These are phyloP conservation scores for Verticillium isaacii DNA, from an alignment of 2,329 filamentous ascomycete species.

Conservation along the genomic window DNA sequence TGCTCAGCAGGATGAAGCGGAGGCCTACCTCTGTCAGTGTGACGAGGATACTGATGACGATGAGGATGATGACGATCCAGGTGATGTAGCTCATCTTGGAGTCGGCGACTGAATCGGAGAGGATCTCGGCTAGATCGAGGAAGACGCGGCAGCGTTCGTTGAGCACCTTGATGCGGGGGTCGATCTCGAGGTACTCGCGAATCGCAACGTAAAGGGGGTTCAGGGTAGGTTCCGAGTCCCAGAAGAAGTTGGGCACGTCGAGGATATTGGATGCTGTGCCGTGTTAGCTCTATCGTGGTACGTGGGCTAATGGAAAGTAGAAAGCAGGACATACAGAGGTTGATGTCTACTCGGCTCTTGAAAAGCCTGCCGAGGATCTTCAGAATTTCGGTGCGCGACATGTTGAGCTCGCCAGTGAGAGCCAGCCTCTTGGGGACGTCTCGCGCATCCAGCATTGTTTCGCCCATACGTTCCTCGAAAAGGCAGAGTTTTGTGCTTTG, in stretches of 20 bases:
- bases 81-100: slow-evolving; percentile 95
- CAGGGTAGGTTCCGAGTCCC: slow-evolving; percentile 92
- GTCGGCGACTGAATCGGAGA: slow-evolving; percentile 87
- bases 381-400: slow-evolving; percentile 88
- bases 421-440: slow-evolving; percentile 86
- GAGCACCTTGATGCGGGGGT: slow-evolving; percentile 89
- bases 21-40: slow-evolving; percentile 86
- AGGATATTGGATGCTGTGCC: slow-evolving; percentile 82
- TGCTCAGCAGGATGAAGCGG: slow-evolving; percentile 70
- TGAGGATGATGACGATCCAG: slow-evolving; percentile 96
- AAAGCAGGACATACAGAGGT: slow-evolving; percentile 68
- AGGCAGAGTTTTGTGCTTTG: slow-evolving; percentile 95
- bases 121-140: slow-evolving; percentile 89
- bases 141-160: slow-evolving; percentile 97
- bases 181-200: slow-evolving; percentile 96
- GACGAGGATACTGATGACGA: slow-evolving; percentile 84
- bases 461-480: slow-evolving; percentile 93
- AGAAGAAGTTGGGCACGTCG: slow-evolving; percentile 96
- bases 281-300: neutral
- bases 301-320: neutral
- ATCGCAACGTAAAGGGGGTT: slow-evolving; percentile 93
- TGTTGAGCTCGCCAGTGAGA: slow-evolving; percentile 82
- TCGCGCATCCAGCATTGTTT: slow-evolving; percentile 90
- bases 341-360: slow-evolving; percentile 92
- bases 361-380: slow-evolving; percentile 87